Evolutionary conservation across 305 asterid species (phyloP).

Genomic region (Fraxinus xanthoxyloides): DNA sequence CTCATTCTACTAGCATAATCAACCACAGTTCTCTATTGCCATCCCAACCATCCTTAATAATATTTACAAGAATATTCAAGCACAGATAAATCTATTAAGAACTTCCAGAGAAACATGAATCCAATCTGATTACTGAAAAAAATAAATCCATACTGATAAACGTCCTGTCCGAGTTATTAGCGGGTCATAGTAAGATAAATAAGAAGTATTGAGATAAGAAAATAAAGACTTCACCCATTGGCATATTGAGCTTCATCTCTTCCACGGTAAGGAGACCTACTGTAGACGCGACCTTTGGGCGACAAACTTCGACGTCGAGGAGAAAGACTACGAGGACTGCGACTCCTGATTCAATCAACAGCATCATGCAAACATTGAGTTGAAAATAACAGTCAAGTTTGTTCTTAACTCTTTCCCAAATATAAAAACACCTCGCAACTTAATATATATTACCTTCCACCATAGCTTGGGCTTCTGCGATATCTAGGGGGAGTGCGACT

Average conservation of each 20-base stretch:
- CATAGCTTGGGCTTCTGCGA: constrained; percentile 94
- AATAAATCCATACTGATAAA: background rate
- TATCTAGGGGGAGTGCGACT: constrained; percentile 91
- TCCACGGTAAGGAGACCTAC: constrained; percentile 82
- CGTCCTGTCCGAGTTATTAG: background rate
- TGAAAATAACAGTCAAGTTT: background rate
- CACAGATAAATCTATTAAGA: background rate
- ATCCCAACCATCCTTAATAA: background rate
- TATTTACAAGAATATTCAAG: background rate
- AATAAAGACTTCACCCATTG: constrained; percentile 58
- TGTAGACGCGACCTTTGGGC: constrained; percentile 81
- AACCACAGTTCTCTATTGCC: background rate
- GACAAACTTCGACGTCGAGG: constrained; percentile 87
- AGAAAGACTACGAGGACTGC: constrained; percentile 80
- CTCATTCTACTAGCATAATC: background rate
- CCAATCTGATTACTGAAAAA: background rate
- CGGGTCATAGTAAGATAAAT: background rate
- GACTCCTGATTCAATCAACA: constrained; percentile 52
- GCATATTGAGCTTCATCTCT: constrained; percentile 73
- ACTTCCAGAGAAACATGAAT: background rate
- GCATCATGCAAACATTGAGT: background rate
- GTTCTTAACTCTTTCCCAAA: background rate
- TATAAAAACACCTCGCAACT: background rate
- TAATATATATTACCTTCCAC: constrained; percentile 59
- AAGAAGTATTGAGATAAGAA: background rate